Base-by-base conservation (phyloP, 805 yeast genomes). In the Ogataea pini region DNA sequence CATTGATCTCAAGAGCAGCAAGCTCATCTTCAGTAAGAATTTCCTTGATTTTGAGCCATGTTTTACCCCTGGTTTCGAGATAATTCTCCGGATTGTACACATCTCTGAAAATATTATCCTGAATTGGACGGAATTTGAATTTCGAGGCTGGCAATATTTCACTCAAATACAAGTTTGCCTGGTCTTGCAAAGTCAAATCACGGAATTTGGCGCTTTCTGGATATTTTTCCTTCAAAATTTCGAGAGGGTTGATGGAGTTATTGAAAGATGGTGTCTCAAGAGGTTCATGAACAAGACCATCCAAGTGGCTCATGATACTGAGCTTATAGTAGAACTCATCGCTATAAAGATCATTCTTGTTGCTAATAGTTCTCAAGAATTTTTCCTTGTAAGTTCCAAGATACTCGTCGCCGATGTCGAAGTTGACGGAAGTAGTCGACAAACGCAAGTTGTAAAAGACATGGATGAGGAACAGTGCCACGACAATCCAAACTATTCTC, bases 301-400 rank as follows among this genome's bases (percentile, higher is more conserved):
- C 70, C 7, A 65, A 33, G 34, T 48, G 55, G n/a, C 62, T 59
- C 56, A 65, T 55, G 3, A 60, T 34, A 24, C 52, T 52, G 45
- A 65, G 53, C 42, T 63, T 65, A 13, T 56, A 42, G 41, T 58
- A 63, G 27, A 64, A 63, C 4, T 60, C 60, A 13, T 61, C 61
- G 8, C 64, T 51, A 42, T 62, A 56, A 3, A 63, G 32, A 25
- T 62, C 59, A 22, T 56, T 52, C n/a, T 48, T 46, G 38, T 50
- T 48, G 16, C 46, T 54, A 36, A 64, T 49, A 1, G 60, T 51
- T 18, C 49, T 52, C 3, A 65, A 36, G 40, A 55, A 64, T 48
- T 63, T 65, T 27, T 63, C 65, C 40, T 56, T 61, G 39, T 56
- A 65, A 1, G 69, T 64, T 5, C 68, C 69, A n/a, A 57, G 49